Evolutionary conservation across 352 stramenopile genomes (phyloP), one percentile per base, ranked within the genome.

Genomic region (Aphanomyces astaci): DNA sequence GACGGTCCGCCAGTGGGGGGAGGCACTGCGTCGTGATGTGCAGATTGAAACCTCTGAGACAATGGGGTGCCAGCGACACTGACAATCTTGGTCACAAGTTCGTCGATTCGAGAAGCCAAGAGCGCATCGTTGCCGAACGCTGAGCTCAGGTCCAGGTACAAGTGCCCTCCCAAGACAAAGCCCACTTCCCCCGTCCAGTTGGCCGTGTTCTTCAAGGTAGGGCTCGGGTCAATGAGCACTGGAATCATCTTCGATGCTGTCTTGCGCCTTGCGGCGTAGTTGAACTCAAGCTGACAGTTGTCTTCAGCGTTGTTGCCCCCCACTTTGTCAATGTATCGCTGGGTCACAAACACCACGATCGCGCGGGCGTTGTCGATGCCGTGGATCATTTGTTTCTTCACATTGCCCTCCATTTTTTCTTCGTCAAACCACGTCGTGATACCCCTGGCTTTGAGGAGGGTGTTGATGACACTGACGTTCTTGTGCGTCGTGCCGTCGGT

Each of bases 401-500:
- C 39, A 28, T 53, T 65, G 56, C 56, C 56, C 22, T 66, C 60
- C 62, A 68, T 68, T 17, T 62, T 59, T 0, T 57, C 62, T 51
- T 68, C 62, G 51, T 68, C 62, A 45, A 68, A 68, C 62, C 62
- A 68, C 25, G 62, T 68, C 3, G 45, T 68, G 43, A 68, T 60
- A 9, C 45, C 43, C 7, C 48, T 22, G 19, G 49, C 43, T 22
- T 33, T 27, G 9, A 68, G 46, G 11, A 68, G 24, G 5, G 24
- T 3, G 27, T 68, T 60, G 48, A 68, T 51, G 30, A 31, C 30
- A 24, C 62, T 57, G 13, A 59, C 40, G 4, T 60, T 10, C 9
- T 49, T 51, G 51, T 68, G 62, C 13, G 49, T 68, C 43, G 15
- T 40, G 30, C 62, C 45, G 31, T 68, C 43, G 19, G 24, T 48